A percentile compares a stretch with the other conserved stretches of the same genome.
These are phyloP conservation scores for Tulasnella sp. DNA, from an alignment of 768 basidiomycete species.

Conservation along the genomic window DNA sequence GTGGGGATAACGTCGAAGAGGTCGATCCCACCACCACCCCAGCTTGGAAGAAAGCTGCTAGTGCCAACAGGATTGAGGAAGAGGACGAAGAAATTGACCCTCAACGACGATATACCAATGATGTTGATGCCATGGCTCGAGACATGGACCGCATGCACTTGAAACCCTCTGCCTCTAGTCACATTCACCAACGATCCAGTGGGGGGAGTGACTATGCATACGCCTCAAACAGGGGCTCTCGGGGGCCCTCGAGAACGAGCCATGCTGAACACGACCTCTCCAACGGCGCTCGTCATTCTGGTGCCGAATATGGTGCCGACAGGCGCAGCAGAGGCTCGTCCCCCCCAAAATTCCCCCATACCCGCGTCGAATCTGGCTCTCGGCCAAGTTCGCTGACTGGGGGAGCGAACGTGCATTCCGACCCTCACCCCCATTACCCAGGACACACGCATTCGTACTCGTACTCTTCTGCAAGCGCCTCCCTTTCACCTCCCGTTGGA, in stretches of 20 bases:
- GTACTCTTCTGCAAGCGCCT: not conserved
- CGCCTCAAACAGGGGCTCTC: not conserved
- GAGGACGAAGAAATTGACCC: not conserved
- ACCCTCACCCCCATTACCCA: not conserved
- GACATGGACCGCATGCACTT: slow-evolving; percentile 8
- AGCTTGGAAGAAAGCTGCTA: not conserved
- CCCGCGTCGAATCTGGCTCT: not conserved
- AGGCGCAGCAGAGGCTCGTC: not conserved
- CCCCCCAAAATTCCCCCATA: not conserved
- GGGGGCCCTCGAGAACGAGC: not conserved
- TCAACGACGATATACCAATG: not conserved
- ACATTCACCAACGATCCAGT: not conserved
- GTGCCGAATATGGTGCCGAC: not conserved
- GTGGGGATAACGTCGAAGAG: slow-evolving; percentile 45
- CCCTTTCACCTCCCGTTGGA: not conserved
- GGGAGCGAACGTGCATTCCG: not conserved
- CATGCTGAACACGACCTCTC: not conserved
- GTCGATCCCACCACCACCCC: not conserved
- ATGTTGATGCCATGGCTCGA: not conserved
- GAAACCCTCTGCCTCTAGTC: not conserved
- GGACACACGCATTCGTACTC: slow-evolving; percentile 4
- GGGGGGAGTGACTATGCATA: not conserved
- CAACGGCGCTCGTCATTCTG: not conserved
- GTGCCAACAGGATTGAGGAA: not conserved
- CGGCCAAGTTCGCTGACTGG: not conserved